These are phyloP conservation scores for Fusarium sp. DNA, from an alignment of 2,329 filamentous ascomycete genomes.

Conservation along the genomic window DNA sequence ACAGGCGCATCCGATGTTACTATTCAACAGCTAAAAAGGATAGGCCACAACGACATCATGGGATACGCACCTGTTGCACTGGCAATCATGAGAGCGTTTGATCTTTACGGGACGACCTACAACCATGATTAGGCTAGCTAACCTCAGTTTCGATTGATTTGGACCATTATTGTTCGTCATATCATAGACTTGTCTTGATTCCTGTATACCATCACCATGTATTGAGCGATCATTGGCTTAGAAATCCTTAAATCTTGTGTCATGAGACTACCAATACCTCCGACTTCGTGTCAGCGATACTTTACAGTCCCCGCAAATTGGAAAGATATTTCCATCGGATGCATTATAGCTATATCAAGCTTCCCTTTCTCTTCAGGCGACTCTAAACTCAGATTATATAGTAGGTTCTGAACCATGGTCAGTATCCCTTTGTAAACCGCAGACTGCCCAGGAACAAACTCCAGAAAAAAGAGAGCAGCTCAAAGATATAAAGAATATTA, in stretches of 20 bases:
- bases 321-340: background rate
- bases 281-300: background rate
- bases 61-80: constrained; percentile 73
- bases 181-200: background rate
- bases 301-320: background rate
- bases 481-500: too few species aligned
- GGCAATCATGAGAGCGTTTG: constrained; percentile 76
- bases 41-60: constrained; percentile 79
- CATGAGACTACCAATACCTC: background rate
- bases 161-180: background rate
- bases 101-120: constrained; percentile 54
- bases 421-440: too few species aligned
- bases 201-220: background rate
- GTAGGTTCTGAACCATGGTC: too few species aligned
- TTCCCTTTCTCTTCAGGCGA: too few species aligned
- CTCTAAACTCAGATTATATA: too few species aligned
- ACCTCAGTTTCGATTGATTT: background rate
- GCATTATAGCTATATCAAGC: background rate
- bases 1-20: too few species aligned
- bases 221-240: background rate
- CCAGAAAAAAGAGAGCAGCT: too few species aligned
- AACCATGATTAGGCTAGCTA: constrained; percentile 16
- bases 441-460: too few species aligned
- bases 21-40: background rate
- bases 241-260: background rate